Conservation (phyloP, 495 filamentous ascomycete species). For the Penicillium silybi region DNA sequence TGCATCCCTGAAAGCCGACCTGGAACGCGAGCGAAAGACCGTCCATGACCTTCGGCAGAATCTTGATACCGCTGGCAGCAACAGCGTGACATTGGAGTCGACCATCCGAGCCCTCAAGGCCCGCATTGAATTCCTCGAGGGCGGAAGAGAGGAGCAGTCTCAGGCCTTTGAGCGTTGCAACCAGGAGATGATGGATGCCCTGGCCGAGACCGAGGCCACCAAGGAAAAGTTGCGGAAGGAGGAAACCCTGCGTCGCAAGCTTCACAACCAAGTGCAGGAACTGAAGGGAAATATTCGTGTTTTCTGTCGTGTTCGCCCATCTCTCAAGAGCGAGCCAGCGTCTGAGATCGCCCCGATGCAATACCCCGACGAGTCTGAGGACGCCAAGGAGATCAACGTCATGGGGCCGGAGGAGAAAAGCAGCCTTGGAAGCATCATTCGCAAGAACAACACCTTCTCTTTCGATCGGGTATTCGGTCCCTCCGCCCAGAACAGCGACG, state of each 20-base stretch:
- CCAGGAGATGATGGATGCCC: conserved; percentile 70
- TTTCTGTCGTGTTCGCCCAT: conserved; percentile 93
- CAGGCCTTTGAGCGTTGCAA: conserved; percentile 74
- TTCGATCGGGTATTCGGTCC: conserved; percentile 95
- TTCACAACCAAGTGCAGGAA: conserved; percentile 97
- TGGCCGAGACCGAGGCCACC: conserved; percentile 60
- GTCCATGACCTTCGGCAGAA: conserved; percentile 56
- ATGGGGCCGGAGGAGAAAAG: conserved; percentile 79
- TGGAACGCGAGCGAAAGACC: conserved; percentile 58
- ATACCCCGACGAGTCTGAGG: conserved; percentile 71
- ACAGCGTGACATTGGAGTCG: conserved; percentile 65
- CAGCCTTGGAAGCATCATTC: conserved; percentile 68
- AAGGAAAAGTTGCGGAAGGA: conserved; percentile 85
- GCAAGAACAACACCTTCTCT: conserved; percentile 77
- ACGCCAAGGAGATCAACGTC: conserved; percentile 81
- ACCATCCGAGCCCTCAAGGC: conserved; percentile 69
- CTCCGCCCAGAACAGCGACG: conserved; percentile 68
- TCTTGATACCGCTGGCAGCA: conserved; percentile 58
- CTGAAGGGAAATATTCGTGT: conserved; percentile 99
- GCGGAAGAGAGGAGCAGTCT: conserved; percentile 79
- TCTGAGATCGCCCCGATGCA: conserved; percentile 63
- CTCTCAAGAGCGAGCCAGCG: conserved; percentile 52
- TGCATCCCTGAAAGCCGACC: conserved; percentile 50
- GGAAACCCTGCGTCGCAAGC: conserved; percentile 83
- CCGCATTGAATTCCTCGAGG: conserved; percentile 83